phyloP scores from a whole-genome alignment of 331 rosid species.

The Telfairia occidentalis region DNA sequence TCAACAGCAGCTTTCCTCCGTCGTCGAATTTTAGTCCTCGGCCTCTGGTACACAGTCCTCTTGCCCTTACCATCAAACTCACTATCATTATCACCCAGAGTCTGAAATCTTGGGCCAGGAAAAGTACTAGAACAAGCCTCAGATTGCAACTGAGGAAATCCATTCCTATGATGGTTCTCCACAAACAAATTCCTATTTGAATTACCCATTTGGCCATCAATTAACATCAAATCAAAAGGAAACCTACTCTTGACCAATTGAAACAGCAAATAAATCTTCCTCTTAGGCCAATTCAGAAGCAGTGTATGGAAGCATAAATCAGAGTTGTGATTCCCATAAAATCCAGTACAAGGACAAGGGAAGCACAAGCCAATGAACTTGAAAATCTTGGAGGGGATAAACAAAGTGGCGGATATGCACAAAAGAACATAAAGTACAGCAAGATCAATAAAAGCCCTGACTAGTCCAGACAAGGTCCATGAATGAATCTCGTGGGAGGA shows the following conservation, averaged over 20 bases:
- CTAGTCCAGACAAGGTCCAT: constrained; percentile 61
- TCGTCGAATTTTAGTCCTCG: constrained; percentile 44
- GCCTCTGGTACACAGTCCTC: constrained; percentile 32
- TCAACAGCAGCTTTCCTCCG: constrained; percentile 35
- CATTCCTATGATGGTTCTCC: constrained; percentile 21
- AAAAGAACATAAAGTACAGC: constrained; percentile 55
- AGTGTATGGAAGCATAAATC: constrained; percentile 45
- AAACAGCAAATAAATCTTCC: constrained; percentile 36
- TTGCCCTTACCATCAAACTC: constrained; percentile 54
- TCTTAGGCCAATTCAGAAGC: constrained; percentile 45
- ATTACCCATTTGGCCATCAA: constrained; percentile 19
- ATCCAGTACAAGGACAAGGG: constrained; percentile 77
- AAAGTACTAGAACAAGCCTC: constrained; percentile 27
- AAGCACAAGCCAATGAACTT: constrained; percentile 33
- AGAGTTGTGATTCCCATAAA: constrained; percentile 43
- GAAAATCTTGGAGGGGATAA: constrained; percentile 36
- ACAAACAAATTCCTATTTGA: constrained; percentile 18
- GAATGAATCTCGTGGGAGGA: constrained; percentile 24
- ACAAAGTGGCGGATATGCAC: constrained; percentile 40
- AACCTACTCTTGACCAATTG: constrained; percentile 37
- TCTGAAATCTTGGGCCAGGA: constrained; percentile 24
- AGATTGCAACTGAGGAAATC: constrained; percentile 30
- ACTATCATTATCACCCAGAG: constrained; percentile 34
- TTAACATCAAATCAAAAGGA: constrained; percentile 54
- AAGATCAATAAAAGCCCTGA: constrained; percentile 58